These are phyloP conservation scores for Fusarium incarnatum DNA, from an alignment of 2,329 filamentous ascomycete species.

Conservation along the genomic window DNA sequence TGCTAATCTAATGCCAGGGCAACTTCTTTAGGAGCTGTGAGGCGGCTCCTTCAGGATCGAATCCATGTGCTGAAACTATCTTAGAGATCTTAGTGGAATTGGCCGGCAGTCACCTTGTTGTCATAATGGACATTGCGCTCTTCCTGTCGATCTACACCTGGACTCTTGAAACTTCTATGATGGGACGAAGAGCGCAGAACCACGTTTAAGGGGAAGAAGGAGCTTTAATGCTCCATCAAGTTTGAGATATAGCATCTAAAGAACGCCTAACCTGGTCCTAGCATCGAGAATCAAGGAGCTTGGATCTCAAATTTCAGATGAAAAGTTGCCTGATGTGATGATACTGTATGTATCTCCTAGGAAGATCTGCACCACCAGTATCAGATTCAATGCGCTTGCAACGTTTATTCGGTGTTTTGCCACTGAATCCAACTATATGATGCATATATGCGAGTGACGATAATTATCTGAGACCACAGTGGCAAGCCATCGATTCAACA, in stretches of 20 bases:
- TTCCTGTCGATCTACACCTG: not conserved
- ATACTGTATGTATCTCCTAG: not conserved
- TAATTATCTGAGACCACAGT: not conserved
- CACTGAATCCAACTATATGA: not conserved
- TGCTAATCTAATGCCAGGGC: slow-evolving; percentile 1
- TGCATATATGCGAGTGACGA: not conserved
- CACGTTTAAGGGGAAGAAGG: not conserved
- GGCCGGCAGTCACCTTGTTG: not conserved
- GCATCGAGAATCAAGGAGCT: not conserved
- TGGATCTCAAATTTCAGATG: not conserved
- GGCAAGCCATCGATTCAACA: not conserved
- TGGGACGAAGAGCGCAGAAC: not conserved
- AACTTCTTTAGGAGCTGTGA: not conserved
- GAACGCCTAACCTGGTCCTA: not conserved
- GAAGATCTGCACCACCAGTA: not conserved
- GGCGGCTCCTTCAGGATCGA: not conserved
- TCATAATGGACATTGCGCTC: not conserved
- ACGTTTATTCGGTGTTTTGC: not conserved
- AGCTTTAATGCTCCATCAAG: not conserved
- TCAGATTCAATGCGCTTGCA: not conserved
- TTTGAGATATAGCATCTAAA: not conserved
- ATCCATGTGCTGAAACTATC: not conserved
- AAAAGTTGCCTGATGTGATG: not conserved
- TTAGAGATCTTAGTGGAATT: not conserved
- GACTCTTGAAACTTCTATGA: not conserved